A percentile compares a stretch with the other conserved stretches of the same genome.
phyloP scores from a whole-genome alignment of 805 yeast genomes.

The Ogataea nonfermentans region DNA sequence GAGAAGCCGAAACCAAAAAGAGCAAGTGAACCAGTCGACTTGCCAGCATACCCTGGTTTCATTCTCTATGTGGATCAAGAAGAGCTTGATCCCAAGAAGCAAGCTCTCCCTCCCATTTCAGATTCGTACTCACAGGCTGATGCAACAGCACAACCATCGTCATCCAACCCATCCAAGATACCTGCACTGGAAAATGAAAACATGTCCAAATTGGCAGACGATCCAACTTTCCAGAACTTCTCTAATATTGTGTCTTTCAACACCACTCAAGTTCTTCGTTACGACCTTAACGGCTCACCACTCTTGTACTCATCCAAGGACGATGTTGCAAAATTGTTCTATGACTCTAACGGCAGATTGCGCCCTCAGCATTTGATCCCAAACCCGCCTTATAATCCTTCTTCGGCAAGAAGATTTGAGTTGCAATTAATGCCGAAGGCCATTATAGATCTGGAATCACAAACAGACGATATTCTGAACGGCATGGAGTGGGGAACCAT shows the following conservation, averaged over 20 bases:
- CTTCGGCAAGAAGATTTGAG: conserved; percentile 66
- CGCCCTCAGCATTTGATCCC: conserved; percentile 44
- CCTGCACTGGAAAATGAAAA: conserved; percentile 44
- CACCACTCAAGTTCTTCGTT: conserved; percentile 83
- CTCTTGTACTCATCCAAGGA: conserved; percentile 68
- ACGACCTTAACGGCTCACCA: conserved; percentile 78
- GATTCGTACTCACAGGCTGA: conserved; percentile 21
- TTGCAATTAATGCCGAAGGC: conserved; percentile 93
- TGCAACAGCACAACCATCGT: conserved; percentile 3
- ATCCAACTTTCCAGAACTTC: conserved; percentile 76
- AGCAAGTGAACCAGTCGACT: conserved; percentile 16
- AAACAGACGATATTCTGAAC: conserved; percentile 43
- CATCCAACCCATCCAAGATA: conserved; percentile 26
- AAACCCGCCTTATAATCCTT: conserved; percentile 57
- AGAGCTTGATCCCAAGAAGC: conserved; percentile 49
- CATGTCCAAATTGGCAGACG: conserved; percentile 60
- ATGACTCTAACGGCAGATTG: conserved; percentile 24
- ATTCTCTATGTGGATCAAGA: conserved; percentile 75
- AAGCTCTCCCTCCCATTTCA: conserved; percentile 43
- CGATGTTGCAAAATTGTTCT: conserved; percentile 45
- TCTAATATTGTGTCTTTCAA: conserved; percentile 73
- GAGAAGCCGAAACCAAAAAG: conserved; percentile 2
- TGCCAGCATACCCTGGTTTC: conserved; percentile 62
- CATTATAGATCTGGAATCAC: conserved; percentile 73
- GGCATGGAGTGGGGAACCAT: conserved; percentile 99